A percentile compares a stretch with the other conserved stretches of the same genome.
These are phyloP conservation scores for Phoma sp. DNA, from an alignment of 2,329 filamentous ascomycete species.

Conservation along the genomic window DNA sequence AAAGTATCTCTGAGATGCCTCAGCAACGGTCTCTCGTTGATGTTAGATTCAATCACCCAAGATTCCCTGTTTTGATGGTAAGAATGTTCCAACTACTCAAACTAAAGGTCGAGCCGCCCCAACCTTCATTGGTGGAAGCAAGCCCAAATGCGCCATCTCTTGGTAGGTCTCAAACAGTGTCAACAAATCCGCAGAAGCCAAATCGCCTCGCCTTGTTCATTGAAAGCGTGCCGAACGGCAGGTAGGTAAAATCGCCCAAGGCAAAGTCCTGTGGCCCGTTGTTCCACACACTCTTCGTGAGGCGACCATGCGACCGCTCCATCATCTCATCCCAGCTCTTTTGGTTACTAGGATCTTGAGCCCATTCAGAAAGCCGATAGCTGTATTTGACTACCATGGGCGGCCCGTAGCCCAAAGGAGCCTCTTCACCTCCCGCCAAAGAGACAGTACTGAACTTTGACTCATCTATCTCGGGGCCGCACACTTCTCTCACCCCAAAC, in stretches of 20 bases:
- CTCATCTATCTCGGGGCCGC: neutral
- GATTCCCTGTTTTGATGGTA: too few relatives aligned
- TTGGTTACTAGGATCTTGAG: neutral
- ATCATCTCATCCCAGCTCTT: slow-evolving; percentile 13
- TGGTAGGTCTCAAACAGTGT: slow-evolving; percentile 24
- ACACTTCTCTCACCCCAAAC: slow-evolving; percentile 7
- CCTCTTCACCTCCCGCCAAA: slow-evolving; percentile 7
- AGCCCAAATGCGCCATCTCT: slow-evolving; percentile 17
- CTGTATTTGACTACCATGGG: neutral
- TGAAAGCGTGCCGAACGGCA: slow-evolving; percentile 5
- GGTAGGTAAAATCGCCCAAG: slow-evolving; percentile 14
- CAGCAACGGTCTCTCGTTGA: too few relatives aligned
- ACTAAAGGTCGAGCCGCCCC: too few relatives aligned
- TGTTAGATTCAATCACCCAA: too few relatives aligned
- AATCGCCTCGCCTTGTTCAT: slow-evolving; percentile 16
- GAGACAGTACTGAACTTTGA: neutral
- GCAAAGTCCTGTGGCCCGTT: slow-evolving; percentile 2
- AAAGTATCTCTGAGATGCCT: too few relatives aligned
- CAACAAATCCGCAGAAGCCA: slow-evolving; percentile 20
- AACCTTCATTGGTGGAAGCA: slow-evolving; percentile 16
- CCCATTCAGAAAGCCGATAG: slow-evolving; percentile 6
- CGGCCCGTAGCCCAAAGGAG: slow-evolving; percentile 14
- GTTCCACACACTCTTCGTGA: slow-evolving; percentile 14
- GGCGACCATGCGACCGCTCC: slow-evolving; percentile 8
- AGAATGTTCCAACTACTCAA: too few relatives aligned